Conservation (phyloP, 192 early-diverging fungal species). For the Obelidium mucronatum region DNA sequence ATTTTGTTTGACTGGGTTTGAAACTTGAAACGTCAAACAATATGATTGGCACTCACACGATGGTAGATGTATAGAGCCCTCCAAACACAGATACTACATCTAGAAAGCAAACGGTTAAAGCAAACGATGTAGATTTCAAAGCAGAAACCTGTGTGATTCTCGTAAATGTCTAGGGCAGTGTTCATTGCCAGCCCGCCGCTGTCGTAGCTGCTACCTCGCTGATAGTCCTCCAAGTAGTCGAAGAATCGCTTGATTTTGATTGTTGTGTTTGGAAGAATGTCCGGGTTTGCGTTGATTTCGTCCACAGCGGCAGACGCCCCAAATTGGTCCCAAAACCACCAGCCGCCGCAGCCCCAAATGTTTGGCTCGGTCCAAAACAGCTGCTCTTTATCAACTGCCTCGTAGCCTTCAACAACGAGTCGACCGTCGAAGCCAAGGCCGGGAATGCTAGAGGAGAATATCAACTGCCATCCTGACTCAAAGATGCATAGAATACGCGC, state of each 20-base stretch:
- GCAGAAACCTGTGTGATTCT: not conserved
- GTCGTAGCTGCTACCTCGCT: not conserved
- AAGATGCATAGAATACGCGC: too few relatives aligned
- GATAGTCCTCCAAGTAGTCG: not conserved
- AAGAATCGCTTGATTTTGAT: conserved; percentile 23
- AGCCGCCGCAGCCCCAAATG: not conserved
- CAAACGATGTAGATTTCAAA: not conserved
- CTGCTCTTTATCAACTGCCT: not conserved
- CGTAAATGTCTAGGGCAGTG: not conserved
- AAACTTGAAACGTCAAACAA: too few relatives aligned
- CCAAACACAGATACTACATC: conserved; percentile 12
- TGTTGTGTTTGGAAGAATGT: conserved; percentile 14
- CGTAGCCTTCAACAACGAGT: not conserved
- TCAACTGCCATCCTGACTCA: too few relatives aligned
- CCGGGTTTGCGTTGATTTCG: not conserved
- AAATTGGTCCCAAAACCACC: conserved; percentile 12
- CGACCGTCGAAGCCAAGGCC: not conserved
- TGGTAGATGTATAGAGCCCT: not conserved
- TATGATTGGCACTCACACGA: not conserved
- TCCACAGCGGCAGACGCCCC: not conserved
- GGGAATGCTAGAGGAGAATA: too few relatives aligned
- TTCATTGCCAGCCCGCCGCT: not conserved
- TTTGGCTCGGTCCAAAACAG: not conserved
- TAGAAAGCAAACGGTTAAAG: not conserved
- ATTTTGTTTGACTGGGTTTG: too few relatives aligned